phyloP scores from a whole-genome alignment of 2,329 filamentous ascomycete species.

The Cylindrodendrum hubeiense region DNA sequence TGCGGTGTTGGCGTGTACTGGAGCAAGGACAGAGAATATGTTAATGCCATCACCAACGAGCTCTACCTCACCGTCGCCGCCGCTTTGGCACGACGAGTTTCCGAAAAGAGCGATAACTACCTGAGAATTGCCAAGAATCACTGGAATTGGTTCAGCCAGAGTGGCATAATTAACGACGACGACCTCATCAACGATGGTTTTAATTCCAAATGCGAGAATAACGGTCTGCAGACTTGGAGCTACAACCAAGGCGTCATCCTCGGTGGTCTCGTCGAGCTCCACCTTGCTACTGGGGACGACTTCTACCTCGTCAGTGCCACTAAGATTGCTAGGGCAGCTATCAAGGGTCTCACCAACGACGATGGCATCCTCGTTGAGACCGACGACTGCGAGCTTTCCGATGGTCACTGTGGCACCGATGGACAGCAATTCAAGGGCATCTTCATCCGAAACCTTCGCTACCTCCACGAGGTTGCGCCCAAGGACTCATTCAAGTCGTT shows the following conservation, averaged over 20 bases:
- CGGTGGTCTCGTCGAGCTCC: slow-evolving; percentile 66
- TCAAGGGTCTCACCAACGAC: slow-evolving; percentile 56
- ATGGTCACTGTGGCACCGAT: slow-evolving; percentile 58
- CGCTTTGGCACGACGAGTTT: slow-evolving; percentile 63
- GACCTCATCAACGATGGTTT: slow-evolving; percentile 68
- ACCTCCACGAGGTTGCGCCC: slow-evolving; percentile 65
- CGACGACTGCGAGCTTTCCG: slow-evolving; percentile 50
- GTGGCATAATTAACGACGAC: slow-evolving; percentile 65
- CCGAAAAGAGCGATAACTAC: slow-evolving; percentile 53
- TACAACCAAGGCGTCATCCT: slow-evolving; percentile 73
- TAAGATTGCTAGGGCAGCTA: slow-evolving; percentile 65
- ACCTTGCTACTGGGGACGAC: slow-evolving; percentile 56
- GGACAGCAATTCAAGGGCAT: slow-evolving; percentile 79
- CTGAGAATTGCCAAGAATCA: slow-evolving; percentile 62
- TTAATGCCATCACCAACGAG: slow-evolving; percentile 70
- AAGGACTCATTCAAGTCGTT: slow-evolving; percentile 64
- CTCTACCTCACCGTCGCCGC: slow-evolving; percentile 67
- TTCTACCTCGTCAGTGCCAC: slow-evolving; percentile 57
- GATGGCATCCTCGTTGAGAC: slow-evolving; percentile 60
- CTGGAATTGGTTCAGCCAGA: slow-evolving; percentile 65
- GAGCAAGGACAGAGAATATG: slow-evolving; percentile 64
- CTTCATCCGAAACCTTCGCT: slow-evolving; percentile 73
- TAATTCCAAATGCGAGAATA: slow-evolving; percentile 61
- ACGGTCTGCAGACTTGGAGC: slow-evolving; percentile 62
- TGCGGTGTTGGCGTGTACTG: slow-evolving; percentile 70